Evolutionary conservation across 2,329 filamentous ascomycete species (phyloP).

Genomic region (Trichoderma aggressivum): DNA sequence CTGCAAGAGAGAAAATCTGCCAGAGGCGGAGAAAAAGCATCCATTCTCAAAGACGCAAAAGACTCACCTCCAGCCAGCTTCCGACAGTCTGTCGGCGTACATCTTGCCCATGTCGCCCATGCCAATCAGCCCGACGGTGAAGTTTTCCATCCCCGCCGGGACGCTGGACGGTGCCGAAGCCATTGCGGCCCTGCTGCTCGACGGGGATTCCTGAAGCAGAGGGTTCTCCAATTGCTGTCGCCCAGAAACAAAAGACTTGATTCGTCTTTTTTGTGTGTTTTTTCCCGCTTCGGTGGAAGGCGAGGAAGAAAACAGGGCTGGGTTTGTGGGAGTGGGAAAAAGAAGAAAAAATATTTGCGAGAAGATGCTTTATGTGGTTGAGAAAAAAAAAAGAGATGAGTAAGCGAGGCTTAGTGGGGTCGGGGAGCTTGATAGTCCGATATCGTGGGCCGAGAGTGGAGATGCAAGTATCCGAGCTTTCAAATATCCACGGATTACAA

Average conservation of each 20-base stretch:
- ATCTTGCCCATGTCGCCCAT: slow-evolving; percentile 99
- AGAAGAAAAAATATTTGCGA: slow-evolving; percentile 17
- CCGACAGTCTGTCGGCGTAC: slow-evolving; percentile 86
- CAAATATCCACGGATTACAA: not conserved
- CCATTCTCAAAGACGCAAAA: not conserved
- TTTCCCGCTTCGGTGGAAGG: not conserved
- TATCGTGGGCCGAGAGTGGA: not conserved
- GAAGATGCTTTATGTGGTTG: slow-evolving; percentile 6
- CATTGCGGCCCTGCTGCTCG: slow-evolving; percentile 30
- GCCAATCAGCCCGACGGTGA: slow-evolving; percentile 88
- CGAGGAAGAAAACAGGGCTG: slow-evolving; percentile 14
- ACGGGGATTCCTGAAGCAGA: slow-evolving; percentile 25
- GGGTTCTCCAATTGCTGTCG: slow-evolving; percentile 28
- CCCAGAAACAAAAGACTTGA: slow-evolving; percentile 8
- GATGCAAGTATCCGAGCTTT: slow-evolving; percentile 9
- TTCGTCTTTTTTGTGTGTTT: not conserved
- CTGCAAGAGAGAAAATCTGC: slow-evolving; percentile 7
- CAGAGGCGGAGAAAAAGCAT: not conserved
- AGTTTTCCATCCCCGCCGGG: slow-evolving; percentile 57
- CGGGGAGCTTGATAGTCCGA: not conserved
- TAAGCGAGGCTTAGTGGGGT: not conserved
- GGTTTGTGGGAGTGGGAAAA: slow-evolving; percentile 18
- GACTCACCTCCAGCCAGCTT: slow-evolving; percentile 89
- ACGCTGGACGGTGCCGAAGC: slow-evolving; percentile 23
- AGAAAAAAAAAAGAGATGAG: slow-evolving; percentile 2